Evolutionary conservation across 305 asterid genomes (phyloP).

Genomic region (Solanum hybrid): DNA sequence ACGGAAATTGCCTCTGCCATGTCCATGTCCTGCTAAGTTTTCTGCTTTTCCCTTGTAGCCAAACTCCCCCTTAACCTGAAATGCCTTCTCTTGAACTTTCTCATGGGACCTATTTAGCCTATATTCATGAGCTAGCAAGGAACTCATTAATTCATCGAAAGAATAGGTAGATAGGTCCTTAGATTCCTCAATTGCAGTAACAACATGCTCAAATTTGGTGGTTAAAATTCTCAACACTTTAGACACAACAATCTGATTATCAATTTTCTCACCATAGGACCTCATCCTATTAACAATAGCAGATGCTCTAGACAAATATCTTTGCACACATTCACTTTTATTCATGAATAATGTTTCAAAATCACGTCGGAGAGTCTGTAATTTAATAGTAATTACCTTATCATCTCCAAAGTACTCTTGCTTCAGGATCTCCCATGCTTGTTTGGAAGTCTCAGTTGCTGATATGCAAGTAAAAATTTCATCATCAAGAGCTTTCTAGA

Average conservation of each 20-base stretch:
- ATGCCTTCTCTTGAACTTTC: not conserved
- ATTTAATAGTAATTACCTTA: not conserved
- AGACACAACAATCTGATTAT: not conserved
- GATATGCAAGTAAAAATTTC: not conserved
- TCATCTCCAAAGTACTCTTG: not conserved
- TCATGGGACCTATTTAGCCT: not conserved
- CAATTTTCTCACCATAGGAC: not conserved
- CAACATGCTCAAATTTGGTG: not conserved
- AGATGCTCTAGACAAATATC: not conserved
- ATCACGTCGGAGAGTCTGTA: not conserved
- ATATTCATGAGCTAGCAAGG: not conserved
- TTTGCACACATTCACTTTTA: not conserved
- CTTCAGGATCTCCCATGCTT: not conserved
- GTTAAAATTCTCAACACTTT: not conserved
- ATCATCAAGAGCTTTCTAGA: too few species aligned
- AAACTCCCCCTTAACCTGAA: not conserved
- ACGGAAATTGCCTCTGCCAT: not conserved
- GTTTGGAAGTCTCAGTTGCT: not conserved
- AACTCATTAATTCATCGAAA: not conserved
- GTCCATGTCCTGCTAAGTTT: not conserved
- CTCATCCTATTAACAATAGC: not conserved
- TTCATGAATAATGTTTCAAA: not conserved
- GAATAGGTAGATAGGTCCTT: not conserved
- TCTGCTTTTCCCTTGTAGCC: not conserved
- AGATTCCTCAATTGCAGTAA: not conserved